These are phyloP conservation scores for Candida incommunis DNA, from an alignment of 805 yeast species.

Conservation along the genomic window DNA sequence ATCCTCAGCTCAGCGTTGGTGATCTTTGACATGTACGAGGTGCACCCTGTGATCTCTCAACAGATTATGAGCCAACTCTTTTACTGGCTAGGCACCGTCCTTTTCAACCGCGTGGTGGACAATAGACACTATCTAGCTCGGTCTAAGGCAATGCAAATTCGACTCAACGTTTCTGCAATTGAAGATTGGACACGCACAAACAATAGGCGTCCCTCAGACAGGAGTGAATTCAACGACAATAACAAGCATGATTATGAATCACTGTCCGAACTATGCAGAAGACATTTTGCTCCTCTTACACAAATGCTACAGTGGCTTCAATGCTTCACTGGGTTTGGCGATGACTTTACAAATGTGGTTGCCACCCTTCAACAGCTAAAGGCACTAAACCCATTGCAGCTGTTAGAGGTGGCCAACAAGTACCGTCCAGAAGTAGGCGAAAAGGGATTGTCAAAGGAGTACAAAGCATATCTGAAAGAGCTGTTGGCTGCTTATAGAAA, in stretches of 20 bases:
- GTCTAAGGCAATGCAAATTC: constrained; percentile 74
- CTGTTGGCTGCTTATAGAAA: constrained; percentile 18
- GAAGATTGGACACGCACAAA: constrained; percentile 89
- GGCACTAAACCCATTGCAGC: constrained; percentile 52
- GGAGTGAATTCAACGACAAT: constrained; percentile 12
- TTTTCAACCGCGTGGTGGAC: constrained; percentile 61
- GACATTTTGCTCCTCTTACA: constrained; percentile 56
- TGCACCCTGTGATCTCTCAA: constrained; percentile 62
- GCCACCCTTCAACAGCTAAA: constrained; percentile 42
- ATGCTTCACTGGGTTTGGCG: constrained; percentile 57
- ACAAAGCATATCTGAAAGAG: constrained; percentile 30
- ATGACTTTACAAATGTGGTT: constrained; percentile 27
- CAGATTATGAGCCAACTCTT: constrained; percentile 68
- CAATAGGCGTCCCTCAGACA: constrained; percentile 32
- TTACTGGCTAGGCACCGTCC: constrained; percentile 56
- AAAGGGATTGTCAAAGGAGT: constrained; percentile 41
- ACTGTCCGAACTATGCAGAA: constrained; percentile 47
- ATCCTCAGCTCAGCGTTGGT: constrained; percentile 80
- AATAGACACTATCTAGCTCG: constrained; percentile 64
- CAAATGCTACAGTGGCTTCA: constrained; percentile 86
- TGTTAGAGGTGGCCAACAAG: constrained; percentile 53
- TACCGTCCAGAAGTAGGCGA: constrained; percentile 83
- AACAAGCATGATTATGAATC: constrained; percentile 34
- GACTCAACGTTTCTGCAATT: constrained; percentile 70
- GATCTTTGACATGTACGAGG: constrained; percentile 67